phyloP scores from a whole-genome alignment of 108 stramenopile species.

The Epipyxis sp. region DNA sequence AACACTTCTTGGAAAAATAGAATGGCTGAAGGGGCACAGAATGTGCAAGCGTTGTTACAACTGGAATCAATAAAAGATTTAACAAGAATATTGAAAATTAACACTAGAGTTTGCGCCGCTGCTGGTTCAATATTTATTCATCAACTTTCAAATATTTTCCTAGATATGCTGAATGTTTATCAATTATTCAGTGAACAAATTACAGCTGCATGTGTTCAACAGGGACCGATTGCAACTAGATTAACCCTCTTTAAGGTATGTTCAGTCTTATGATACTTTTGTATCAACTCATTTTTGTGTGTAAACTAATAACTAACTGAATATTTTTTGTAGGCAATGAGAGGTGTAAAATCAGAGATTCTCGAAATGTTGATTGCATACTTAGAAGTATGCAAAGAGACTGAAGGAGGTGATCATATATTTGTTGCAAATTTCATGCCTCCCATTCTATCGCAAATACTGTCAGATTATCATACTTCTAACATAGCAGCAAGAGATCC shows the following conservation, averaged over 20 bases:
- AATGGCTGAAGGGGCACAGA: background rate
- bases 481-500: constrained; percentile 88
- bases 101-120: constrained; percentile 80
- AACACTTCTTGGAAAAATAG: constrained; percentile 47
- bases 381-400: constrained; percentile 83
- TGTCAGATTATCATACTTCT: constrained; percentile 87
- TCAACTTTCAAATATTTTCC: constrained; percentile 88
- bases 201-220: constrained; percentile 76
- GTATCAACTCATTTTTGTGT: too few relatives aligned
- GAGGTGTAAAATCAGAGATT: constrained; percentile 93
- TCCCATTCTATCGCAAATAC: constrained; percentile 88
- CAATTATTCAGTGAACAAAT: constrained; percentile 91
- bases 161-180: constrained; percentile 96
- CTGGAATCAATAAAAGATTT: constrained; percentile 87
- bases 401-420: constrained; percentile 77
- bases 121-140: constrained; percentile 85
- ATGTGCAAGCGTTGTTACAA: constrained; percentile 66
- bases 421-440: constrained; percentile 89
- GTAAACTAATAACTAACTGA: background rate
- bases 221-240: constrained; percentile 56
- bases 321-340: constrained; percentile 70
- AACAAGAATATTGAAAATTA: constrained; percentile 87
- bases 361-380: constrained; percentile 83
- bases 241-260: background rate
- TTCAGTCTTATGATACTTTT: too few relatives aligned